Evolutionary conservation across 2,329 filamentous ascomycete species (phyloP).

Genomic region (Fusarium oxysporum): DNA sequence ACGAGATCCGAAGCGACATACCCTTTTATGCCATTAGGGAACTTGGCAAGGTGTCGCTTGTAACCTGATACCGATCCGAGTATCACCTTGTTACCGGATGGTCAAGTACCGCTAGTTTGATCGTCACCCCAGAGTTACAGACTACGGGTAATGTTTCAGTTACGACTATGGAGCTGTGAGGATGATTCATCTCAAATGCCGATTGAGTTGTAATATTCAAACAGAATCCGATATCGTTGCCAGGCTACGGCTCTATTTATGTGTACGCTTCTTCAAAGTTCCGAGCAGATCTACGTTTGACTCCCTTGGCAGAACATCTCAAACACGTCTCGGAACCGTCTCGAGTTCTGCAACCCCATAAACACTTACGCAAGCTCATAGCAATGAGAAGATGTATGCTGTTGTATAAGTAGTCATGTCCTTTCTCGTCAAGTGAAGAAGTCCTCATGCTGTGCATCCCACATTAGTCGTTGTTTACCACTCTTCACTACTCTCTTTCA

Average conservation of each 20-base stretch:
- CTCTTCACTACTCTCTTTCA: conserved; percentile 6
- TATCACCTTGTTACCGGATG: conserved; percentile 36
- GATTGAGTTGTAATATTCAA: background rate
- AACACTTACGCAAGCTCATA: background rate
- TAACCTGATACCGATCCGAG: conserved; percentile 27
- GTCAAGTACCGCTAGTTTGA: conserved; percentile 31
- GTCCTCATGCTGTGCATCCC: conserved; percentile 12
- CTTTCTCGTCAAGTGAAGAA: background rate
- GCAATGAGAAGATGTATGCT: background rate
- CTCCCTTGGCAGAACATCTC: conserved; percentile 4
- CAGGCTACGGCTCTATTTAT: background rate
- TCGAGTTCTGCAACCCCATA: conserved; percentile 11
- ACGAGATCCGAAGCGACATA: background rate
- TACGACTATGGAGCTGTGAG: background rate
- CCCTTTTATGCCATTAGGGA: background rate
- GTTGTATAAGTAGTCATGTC: conserved; percentile 26
- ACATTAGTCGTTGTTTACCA: conserved; percentile 4
- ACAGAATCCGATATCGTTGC: background rate
- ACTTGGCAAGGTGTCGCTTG: background rate
- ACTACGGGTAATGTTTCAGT: conserved; percentile 25
- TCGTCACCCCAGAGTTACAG: conserved; percentile 31
- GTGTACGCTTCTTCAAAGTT: background rate
- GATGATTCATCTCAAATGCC: conserved; percentile 6
- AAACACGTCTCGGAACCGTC: conserved; percentile 31
- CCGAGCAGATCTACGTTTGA: background rate